Percentiles rank a stretch among this genome's conserved stretches.
phyloP scores from a whole-genome alignment of 1,284 basidiomycete species.

The Puccinia polysora region DNA sequence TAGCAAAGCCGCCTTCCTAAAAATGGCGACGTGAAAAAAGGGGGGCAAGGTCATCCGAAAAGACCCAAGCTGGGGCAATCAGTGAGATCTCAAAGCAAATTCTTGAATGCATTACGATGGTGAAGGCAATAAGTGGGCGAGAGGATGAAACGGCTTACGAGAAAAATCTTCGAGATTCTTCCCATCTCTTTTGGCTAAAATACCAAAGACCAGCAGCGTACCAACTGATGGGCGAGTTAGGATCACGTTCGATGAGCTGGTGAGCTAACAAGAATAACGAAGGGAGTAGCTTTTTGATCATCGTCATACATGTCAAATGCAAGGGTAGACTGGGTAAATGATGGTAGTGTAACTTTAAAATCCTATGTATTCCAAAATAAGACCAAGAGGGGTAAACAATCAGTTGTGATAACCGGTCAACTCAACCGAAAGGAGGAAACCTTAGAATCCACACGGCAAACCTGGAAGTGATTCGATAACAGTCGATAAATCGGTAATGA shows the following conservation, averaged over 20 bases:
- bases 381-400: not conserved
- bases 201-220: slow-evolving; percentile 99
- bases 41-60: not conserved
- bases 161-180: slow-evolving; percentile 83
- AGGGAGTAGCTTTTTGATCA: slow-evolving; percentile 81
- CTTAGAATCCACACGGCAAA: slow-evolving; percentile 52
- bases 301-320: slow-evolving; percentile 95
- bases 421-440: too few species aligned
- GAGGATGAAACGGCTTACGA: slow-evolving; percentile 63
- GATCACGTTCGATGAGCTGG: slow-evolving; percentile 86
- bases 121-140: not conserved
- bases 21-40: not conserved
- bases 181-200: slow-evolving; percentile 74
- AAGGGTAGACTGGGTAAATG: slow-evolving; percentile 82
- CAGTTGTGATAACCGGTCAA: not conserved
- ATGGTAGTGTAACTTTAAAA: slow-evolving; percentile 70
- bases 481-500: slow-evolving; percentile 87
- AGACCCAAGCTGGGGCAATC: not conserved
- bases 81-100: not conserved
- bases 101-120: not conserved
- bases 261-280: slow-evolving; percentile 92
- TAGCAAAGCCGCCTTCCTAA: slow-evolving; percentile 89
- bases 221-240: slow-evolving; percentile 88
- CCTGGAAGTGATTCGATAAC: slow-evolving; percentile 80
- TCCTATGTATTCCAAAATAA: slow-evolving; percentile 57